These are phyloP conservation scores for Leishmania guyanensis DNA, from an alignment of 208 protist species.

Conservation along the genomic window DNA sequence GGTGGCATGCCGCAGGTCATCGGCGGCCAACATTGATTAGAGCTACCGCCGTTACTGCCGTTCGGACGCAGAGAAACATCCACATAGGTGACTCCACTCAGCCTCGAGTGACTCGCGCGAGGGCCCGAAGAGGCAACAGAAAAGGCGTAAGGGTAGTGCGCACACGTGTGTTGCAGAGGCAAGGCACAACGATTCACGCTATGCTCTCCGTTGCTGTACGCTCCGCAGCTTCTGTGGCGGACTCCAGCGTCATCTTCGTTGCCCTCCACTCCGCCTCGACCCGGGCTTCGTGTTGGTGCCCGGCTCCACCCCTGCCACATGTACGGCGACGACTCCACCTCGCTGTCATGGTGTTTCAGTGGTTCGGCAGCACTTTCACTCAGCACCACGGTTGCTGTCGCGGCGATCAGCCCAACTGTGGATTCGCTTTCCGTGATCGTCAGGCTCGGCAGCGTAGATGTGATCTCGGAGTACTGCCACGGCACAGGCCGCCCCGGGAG, in stretches of 20 bases:
- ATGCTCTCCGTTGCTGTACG: not conserved
- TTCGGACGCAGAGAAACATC: not conserved
- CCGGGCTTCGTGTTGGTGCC: not conserved
- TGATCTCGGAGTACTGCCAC: slow-evolving; percentile 6
- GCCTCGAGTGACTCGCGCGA: not conserved
- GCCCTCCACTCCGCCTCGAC: not conserved
- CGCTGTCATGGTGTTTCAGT: not conserved
- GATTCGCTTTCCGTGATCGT: not conserved
- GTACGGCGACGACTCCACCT: not conserved
- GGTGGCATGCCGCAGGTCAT: not conserved
- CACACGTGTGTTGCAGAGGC: not conserved
- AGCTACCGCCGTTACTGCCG: not conserved
- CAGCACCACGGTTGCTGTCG: slow-evolving; percentile 2
- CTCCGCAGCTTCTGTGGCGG: not conserved
- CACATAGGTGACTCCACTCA: not conserved
- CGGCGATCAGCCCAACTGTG: not conserved
- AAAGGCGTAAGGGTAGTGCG: slow-evolving; percentile 6
- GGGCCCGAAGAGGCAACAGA: slow-evolving; percentile 2
- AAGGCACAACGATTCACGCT: not conserved
- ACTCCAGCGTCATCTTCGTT: not conserved
- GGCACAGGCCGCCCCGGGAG: not conserved
- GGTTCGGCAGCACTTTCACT: not conserved
- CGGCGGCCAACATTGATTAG: not conserved
- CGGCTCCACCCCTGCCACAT: not conserved
- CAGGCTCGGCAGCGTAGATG: not conserved